phyloP scores from a whole-genome alignment of 345 rosid genomes.

The Hibiscus tridactylites region DNA sequence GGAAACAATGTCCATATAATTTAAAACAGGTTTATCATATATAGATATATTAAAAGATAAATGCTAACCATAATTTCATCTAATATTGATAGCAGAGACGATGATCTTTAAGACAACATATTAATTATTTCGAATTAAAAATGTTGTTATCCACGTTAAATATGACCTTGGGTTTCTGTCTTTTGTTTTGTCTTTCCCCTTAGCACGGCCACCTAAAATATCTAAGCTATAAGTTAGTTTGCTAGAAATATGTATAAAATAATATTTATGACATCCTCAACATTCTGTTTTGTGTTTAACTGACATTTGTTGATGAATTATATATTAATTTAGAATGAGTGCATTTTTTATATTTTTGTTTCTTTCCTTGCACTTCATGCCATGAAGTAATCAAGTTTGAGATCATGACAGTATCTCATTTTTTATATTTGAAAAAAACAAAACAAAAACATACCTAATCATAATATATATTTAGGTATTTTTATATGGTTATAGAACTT shows the following conservation, averaged over 20 bases:
- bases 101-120: too few species aligned
- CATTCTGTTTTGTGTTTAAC: slow-evolving; percentile 16
- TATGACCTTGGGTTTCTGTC: not conserved
- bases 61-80: not conserved
- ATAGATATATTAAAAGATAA: not conserved
- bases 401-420: slow-evolving; percentile 20
- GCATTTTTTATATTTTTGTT: not conserved
- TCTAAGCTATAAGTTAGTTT: not conserved
- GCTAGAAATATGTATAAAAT: not conserved
- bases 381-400: slow-evolving; percentile 12
- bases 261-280: slow-evolving; percentile 2
- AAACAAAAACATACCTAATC: not conserved
- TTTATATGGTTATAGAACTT: too few species aligned
- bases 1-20: not conserved
- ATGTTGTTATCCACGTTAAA: not conserved
- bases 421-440: not conserved
- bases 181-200: not conserved
- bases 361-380: slow-evolving; percentile 30
- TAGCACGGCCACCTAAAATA: slow-evolving; percentile 9
- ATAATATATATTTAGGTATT: too few species aligned
- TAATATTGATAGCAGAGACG: not conserved
- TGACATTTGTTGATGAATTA: not conserved
- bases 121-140: too few species aligned
- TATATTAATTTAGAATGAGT: not conserved
- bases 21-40: not conserved